phyloP scores from a whole-genome alignment of 345 rosid species.

The Fremontodendron californicum region DNA sequence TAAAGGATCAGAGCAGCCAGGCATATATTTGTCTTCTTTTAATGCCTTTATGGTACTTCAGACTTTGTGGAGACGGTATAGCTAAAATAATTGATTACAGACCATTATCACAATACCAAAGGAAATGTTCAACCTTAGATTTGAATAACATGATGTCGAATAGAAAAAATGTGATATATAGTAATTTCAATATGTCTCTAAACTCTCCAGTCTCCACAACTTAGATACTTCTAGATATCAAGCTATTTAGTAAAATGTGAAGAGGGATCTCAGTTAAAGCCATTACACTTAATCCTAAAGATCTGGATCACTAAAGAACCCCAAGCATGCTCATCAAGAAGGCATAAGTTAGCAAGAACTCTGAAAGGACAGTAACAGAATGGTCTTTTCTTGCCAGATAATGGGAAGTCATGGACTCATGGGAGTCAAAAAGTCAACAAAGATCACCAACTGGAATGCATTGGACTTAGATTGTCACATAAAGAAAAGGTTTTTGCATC shows the following conservation, averaged over 20 bases:
- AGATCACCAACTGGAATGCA: neutral
- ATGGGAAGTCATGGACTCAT: neutral
- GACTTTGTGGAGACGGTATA: neutral
- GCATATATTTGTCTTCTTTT: neutral
- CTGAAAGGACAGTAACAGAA: neutral
- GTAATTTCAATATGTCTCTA: neutral
- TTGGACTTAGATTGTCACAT: neutral
- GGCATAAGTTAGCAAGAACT: neutral
- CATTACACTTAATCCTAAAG: neutral
- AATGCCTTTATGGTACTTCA: neutral
- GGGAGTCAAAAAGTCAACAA: neutral
- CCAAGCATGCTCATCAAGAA: neutral
- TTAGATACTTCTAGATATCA: neutral
- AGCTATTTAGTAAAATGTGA: neutral
- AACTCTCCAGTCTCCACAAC: neutral
- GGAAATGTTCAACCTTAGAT: neutral
- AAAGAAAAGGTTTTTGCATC: neutral
- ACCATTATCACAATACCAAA: neutral
- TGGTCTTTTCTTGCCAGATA: neutral
- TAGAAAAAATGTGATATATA: neutral
- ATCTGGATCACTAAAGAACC: neutral
- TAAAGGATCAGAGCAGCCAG: neutral
- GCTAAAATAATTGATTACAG: neutral
- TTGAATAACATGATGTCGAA: neutral
- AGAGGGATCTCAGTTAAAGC: neutral